Base-by-base conservation (phyloP, 2,329 filamentous ascomycete species). In the Lecanosticta acicola region DNA sequence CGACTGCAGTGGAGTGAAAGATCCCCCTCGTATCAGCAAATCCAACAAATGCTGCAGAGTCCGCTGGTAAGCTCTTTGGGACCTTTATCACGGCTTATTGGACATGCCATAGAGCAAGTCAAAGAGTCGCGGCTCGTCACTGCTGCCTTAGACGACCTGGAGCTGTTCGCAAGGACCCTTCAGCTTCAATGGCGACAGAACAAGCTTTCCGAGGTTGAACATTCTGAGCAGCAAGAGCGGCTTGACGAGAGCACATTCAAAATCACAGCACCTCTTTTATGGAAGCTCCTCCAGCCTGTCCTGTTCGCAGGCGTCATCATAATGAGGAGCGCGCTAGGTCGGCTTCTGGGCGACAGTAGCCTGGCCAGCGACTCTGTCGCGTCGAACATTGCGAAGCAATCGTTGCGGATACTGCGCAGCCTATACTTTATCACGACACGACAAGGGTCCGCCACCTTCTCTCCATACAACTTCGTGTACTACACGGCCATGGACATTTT, bases 381-480 rank as follows among this genome's bases (percentile, higher is more conserved):
- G 1, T 81, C 85, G 0, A 69, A 72, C 11, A 70, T 93, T 13
- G 86, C 87, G 4, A 72, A 80, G 37, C 85, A 85, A 62, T 79
- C 83, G 1, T 74, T 95, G 13, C 81, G 84, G 50, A 80, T 80
- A 10, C 76, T 95, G 9, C 81, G 87, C 20, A 84, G 87, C 58
- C 70, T 94, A 16, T 87, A 83, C 66, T 95, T 95, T 64, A 80
- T 95, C 51, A 87, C 87, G 0, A 83, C 81, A 11, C 78, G 86
- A 32, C 77, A 86, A 45, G 83, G 84, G 16, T 81, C 84, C 45
- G 79, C 78, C 50, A 77, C 80, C 1, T 94, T 94, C 59, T 87
- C 90, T 43, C 85, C 87, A 47, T 91, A 94, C 66, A 81, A 78
- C 1, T 95, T 95, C 61, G 83, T 87, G 19, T 88, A 89, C 58